Base-by-base conservation (phyloP, 169 alveolate species). In the Plasmodium gallinaceum region DNA sequence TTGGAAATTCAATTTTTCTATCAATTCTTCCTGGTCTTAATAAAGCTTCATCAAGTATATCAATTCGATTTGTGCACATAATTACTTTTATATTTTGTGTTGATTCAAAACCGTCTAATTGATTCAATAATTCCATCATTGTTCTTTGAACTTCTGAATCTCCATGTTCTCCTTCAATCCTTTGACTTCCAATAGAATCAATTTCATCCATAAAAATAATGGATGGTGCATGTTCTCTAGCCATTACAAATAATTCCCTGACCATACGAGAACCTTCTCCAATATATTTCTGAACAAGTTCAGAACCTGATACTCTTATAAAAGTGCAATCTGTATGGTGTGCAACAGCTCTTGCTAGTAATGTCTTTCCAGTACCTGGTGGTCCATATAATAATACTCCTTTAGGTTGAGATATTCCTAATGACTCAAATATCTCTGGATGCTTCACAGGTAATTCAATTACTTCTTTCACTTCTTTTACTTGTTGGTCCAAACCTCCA, bases 231-330 rank as follows among this genome's bases (percentile, higher is more conserved):
- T 98, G 97, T 73, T 97, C 94, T 72, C 99, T 95, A 16, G 99
- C 99, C 99, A 98, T 96, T 18, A 96, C 98, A 94, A 98, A 98
- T 46, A 98, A 93, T 93, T 98, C 99, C 65, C 99, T 96, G 24
- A 99, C 99, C 99, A 98, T 98, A 42, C 99, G 96, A 0, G 99
- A 99, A 16, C 99, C 99, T 93, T 99, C 99, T 42, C 99, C 99
- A 73, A 99, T 99, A 91, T 99, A 99, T 91, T 98, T 99, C 92
- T 99, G 99, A 22, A 99, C 99, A 46, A 99, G 94, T 88, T 99
- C 99, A 57, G 99, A 96, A 18, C 99, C 99, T 22, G 99, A 97
- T 57, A 99, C 99, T 71, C 99, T 94, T 18, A 99, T 99, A 96
- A 99, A 99, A 74, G 99, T 95, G 42, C 99, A 98, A 90, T 99